Conservation (phyloP, 129 eudicot genomes). For the Ambrosia trifida region DNA sequence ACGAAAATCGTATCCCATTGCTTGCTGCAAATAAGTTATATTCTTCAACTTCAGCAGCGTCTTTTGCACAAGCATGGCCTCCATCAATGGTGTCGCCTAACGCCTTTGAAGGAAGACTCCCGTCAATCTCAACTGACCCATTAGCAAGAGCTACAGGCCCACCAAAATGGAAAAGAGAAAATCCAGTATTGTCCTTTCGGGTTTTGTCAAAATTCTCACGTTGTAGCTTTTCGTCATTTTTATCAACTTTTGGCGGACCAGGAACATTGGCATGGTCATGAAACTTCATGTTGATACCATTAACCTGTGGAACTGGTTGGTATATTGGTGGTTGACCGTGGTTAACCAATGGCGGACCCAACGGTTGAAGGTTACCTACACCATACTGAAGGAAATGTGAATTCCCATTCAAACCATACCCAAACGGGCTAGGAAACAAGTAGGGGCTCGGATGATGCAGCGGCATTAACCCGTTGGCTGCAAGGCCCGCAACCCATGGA, state of each 20-base stretch:
- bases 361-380: slow-evolving; percentile 54
- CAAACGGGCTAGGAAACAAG: slow-evolving; percentile 58
- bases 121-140: slow-evolving; percentile 49
- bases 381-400: slow-evolving; percentile 68
- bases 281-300: slow-evolving; percentile 47
- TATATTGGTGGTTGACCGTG: slow-evolving; percentile 55
- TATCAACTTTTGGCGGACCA: slow-evolving; percentile 26
- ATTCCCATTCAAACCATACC: slow-evolving; percentile 59
- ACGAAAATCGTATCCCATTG: slow-evolving; percentile 69
- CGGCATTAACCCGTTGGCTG: slow-evolving; percentile 60
- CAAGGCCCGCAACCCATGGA: slow-evolving; percentile 68
- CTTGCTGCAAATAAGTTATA: slow-evolving; percentile 82
- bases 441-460: slow-evolving; percentile 71
- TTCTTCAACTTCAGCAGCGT: slow-evolving; percentile 52
- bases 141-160: slow-evolving; percentile 82
- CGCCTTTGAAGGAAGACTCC: slow-evolving; percentile 31
- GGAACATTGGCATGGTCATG: slow-evolving; percentile 29
- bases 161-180: slow-evolving; percentile 86
- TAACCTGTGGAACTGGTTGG: slow-evolving; percentile 51
- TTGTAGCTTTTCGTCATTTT: slow-evolving; percentile 32
- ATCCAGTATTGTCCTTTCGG: slow-evolving; percentile 47
- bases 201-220: slow-evolving; percentile 34
- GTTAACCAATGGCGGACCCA: slow-evolving; percentile 56
- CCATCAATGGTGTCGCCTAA: slow-evolving; percentile 35
- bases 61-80: slow-evolving; percentile 49